Percentiles rank a stretch among this genome's conserved stretches.
These are phyloP conservation scores for Coniochaeta pulveracea DNA, from an alignment of 2,329 filamentous ascomycete genomes.

Conservation along the genomic window DNA sequence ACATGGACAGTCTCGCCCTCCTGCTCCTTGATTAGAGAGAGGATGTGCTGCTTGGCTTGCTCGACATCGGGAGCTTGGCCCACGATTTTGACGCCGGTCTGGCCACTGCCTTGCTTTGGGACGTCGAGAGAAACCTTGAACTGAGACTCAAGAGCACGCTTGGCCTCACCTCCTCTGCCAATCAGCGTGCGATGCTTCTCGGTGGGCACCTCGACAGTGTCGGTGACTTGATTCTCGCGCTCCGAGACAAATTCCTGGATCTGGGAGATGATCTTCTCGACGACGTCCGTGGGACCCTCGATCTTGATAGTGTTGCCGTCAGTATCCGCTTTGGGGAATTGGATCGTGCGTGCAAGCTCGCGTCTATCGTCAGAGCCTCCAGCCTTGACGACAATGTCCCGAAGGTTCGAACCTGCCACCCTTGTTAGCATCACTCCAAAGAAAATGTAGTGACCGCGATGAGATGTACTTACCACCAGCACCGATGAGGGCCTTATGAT, in stretches of 20 bases:
- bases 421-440: constrained; percentile 22
- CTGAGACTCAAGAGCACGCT: constrained; percentile 73
- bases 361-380: constrained; percentile 82
- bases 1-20: constrained; percentile 81
- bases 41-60: constrained; percentile 78
- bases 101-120: constrained; percentile 75
- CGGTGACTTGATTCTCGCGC: constrained; percentile 71
- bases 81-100: constrained; percentile 76
- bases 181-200: constrained; percentile 89
- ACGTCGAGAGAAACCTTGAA: constrained; percentile 85
- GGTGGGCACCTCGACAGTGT: constrained; percentile 69
- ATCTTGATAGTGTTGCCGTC: constrained; percentile 77
- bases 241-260: constrained; percentile 76
- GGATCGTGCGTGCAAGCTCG: constrained; percentile 77
- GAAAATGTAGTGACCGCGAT: neutral
- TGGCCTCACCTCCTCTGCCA: constrained; percentile 79
- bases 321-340: constrained; percentile 83
- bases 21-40: constrained; percentile 68
- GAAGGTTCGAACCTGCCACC: constrained; percentile 64
- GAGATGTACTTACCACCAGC: constrained; percentile 58
- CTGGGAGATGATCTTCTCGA: constrained; percentile 76
- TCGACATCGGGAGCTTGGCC: constrained; percentile 71
- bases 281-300: constrained; percentile 72
- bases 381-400: constrained; percentile 74
- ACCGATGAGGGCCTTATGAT: constrained; percentile 85